phyloP scores from a whole-genome alignment of 192 early-diverging fungal species.

The Chytriomyces sp. region DNA sequence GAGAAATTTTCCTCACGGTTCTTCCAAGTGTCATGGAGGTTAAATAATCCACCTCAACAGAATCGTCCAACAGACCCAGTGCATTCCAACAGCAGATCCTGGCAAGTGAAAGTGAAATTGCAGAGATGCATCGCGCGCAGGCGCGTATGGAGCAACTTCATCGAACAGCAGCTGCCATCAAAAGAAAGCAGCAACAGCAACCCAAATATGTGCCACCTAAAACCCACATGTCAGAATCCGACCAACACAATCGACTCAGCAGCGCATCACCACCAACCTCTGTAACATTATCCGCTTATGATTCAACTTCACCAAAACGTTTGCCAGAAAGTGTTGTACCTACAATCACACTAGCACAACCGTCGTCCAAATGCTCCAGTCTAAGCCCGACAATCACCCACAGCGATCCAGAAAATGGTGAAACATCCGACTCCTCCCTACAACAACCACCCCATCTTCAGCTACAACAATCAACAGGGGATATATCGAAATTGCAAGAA shows the following conservation, averaged over 20 bases:
- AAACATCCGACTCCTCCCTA: no score
- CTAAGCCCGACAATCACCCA: no score
- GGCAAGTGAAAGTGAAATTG: constrained; percentile 3
- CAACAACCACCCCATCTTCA: no score
- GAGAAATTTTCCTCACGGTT: no score
- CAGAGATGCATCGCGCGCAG: background rate
- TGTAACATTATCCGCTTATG: background rate
- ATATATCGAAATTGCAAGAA: no score
- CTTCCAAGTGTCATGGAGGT: no score
- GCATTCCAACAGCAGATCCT: background rate
- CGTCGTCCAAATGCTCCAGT: no score
- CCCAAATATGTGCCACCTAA: background rate
- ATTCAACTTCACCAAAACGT: background rate
- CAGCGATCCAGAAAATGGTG: no score
- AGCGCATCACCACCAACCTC: constrained; percentile 1
- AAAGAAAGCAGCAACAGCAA: background rate
- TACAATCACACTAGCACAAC: no score
- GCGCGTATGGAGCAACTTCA: constrained; percentile 4
- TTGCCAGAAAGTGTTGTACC: no score
- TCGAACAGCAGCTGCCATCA: background rate
- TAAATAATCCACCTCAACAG: no score
- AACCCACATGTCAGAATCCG: background rate
- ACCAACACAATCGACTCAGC: background rate
- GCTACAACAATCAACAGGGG: no score
- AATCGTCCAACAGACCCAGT: background rate